Evolutionary conservation across 2,329 filamentous ascomycete species (phyloP).

Genomic region (Colletotrichum chrysophilum): DNA sequence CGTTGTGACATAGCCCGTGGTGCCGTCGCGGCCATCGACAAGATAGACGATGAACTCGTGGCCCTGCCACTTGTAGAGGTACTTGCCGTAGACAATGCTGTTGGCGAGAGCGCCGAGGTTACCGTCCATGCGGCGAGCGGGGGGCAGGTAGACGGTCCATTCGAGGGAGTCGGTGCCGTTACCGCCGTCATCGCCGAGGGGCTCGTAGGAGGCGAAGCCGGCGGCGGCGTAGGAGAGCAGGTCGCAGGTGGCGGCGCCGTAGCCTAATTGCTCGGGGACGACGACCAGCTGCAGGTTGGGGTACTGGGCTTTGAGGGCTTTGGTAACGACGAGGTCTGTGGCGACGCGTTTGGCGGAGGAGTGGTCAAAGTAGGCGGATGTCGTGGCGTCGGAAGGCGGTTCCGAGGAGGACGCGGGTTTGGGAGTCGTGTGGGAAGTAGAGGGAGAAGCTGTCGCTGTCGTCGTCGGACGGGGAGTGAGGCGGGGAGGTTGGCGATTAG

Average conservation of each 20-base stretch:
- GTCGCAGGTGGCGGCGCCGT: slow-evolving; percentile 29
- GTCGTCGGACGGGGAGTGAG: neutral
- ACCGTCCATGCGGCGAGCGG: slow-evolving; percentile 45
- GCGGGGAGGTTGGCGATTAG: neutral
- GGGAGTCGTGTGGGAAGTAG: neutral
- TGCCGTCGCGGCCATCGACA: slow-evolving; percentile 45
- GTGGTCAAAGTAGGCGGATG: slow-evolving; percentile 43
- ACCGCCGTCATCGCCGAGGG: slow-evolving; percentile 28
- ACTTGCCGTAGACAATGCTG: slow-evolving; percentile 43
- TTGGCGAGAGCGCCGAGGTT: slow-evolving; percentile 37
- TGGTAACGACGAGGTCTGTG: slow-evolving; percentile 47
- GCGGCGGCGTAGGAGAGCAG: slow-evolving; percentile 47
- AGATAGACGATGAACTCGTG: slow-evolving; percentile 50
- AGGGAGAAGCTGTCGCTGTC: neutral
- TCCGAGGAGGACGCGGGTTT: neutral
- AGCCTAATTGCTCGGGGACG: slow-evolving; percentile 27
- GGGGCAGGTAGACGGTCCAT: slow-evolving; percentile 45
- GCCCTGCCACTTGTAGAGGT: slow-evolving; percentile 45
- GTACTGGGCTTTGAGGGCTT: slow-evolving; percentile 46
- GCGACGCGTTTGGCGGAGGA: slow-evolving; percentile 43
- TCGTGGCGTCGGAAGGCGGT: slow-evolving; percentile 6
- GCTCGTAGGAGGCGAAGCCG: slow-evolving; percentile 40
- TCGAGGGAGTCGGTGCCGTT: slow-evolving; percentile 39
- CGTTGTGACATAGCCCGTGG: slow-evolving; percentile 29
- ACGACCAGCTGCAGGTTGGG: slow-evolving; percentile 47